These are phyloP conservation scores for Candida freyschussii DNA, from an alignment of 1,139 yeast genomes.

Conservation along the genomic window DNA sequence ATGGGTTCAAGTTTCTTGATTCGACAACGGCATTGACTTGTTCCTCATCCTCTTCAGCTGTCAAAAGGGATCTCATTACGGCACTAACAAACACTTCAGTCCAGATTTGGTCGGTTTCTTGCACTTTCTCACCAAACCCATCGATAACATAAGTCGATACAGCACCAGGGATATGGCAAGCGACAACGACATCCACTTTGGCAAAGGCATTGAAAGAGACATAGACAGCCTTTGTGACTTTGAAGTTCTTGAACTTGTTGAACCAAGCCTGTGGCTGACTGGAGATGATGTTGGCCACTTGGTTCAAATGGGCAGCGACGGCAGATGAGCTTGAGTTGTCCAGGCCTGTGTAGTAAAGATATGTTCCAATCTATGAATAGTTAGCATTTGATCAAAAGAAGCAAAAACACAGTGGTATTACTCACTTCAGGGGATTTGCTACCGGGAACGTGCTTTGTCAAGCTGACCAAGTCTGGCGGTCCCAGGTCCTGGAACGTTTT, in stretches of 20 bases:
- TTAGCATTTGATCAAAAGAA: conserved; percentile 12
- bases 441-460: conserved; percentile 40
- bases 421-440: conserved; percentile 19
- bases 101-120: conserved; percentile 55
- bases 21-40: conserved; percentile 58
- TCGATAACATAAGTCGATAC: conserved; percentile 69
- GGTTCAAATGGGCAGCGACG: conserved; percentile 73
- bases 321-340: conserved; percentile 64
- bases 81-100: conserved; percentile 78
- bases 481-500: conserved; percentile 61
- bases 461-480: conserved; percentile 86
- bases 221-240: conserved; percentile 66
- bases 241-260: conserved; percentile 73
- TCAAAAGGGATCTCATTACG: conserved; percentile 64
- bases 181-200: conserved; percentile 71
- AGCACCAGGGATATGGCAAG: conserved; percentile 74
- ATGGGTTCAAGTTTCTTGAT: conserved; percentile 59
- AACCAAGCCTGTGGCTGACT: conserved; percentile 64
- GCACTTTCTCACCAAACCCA: conserved; percentile 41
- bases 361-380: conserved; percentile 32
- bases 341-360: conserved; percentile 46
- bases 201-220: conserved; percentile 72
- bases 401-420: conserved; percentile 2
- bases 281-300: conserved; percentile 61
- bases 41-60: conserved; percentile 63